phyloP scores from a whole-genome alignment of 1,284 basidiomycete genomes.

The Coniophora puteana region DNA sequence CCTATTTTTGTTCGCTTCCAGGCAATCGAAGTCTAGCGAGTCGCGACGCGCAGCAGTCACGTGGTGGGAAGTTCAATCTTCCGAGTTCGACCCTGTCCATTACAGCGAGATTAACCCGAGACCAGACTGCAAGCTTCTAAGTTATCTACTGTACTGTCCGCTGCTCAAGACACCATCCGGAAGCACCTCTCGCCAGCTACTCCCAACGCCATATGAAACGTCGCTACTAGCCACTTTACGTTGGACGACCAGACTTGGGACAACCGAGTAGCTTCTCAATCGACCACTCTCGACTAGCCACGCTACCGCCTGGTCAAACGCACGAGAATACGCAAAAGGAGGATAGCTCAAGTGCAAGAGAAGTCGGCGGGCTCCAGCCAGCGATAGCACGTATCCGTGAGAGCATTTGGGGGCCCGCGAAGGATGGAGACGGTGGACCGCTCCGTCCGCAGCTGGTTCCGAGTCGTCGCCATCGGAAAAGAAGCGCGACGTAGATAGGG shows the following conservation, averaged over 20 bases:
- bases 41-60: too few relatives aligned
- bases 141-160: too few relatives aligned
- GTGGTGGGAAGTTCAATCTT: too few relatives aligned
- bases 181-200: conserved; percentile 51
- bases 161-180: conserved; percentile 47
- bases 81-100: too few relatives aligned
- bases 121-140: too few relatives aligned
- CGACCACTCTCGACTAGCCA: conserved; percentile 60
- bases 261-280: conserved; percentile 55
- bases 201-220: conserved; percentile 47
- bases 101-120: too few relatives aligned
- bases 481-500: conserved; percentile 21
- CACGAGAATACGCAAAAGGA: conserved; percentile 73
- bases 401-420: conserved; percentile 64
- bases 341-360: conserved; percentile 51
- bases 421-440: conserved; percentile 42
- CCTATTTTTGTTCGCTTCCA: too few relatives aligned
- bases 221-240: conserved; percentile 53
- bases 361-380: conserved; percentile 49
- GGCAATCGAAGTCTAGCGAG: too few relatives aligned
- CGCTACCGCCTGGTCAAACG: conserved; percentile 69
- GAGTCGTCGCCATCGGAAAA: conserved; percentile 1
- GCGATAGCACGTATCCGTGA: conserved; percentile 61
- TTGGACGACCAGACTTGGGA: conserved; percentile 63
- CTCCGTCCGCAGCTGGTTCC: neutral